Base-by-base conservation (phyloP, 495 filamentous ascomycete species). In the Trichodelitschia bisporula region DNA sequence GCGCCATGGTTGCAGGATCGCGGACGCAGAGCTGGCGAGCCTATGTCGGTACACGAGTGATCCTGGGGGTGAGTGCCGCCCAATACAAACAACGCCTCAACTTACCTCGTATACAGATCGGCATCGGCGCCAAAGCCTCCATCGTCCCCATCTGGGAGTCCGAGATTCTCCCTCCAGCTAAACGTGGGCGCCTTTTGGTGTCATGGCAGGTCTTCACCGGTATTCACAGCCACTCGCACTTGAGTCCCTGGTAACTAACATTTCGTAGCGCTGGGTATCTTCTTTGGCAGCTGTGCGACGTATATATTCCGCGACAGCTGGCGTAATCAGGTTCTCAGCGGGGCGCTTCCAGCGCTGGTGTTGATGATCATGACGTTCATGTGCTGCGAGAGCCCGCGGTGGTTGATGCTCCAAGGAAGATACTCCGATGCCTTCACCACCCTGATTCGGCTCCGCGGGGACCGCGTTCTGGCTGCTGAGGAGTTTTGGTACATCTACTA, bases 321-420 rank as follows among this genome's bases (percentile, higher is more conserved):
- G 69, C 50, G 69, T 31, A 46, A 72, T 12, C 69, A 75, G 42
- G 40, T 73, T 17, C 69, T 61, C 3, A 69, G 67, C 15, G 64
- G 67, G 4, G 74, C 75, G 43, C 64, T 78, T 30, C 73, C 74
- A n/a, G 67, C 73, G 6, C 40, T 78, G 15, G 69, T 70, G 13
- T 54, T 78, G 4, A 32, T 64, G 6, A 27, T 67, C 30, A 63
- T 66, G 19, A 64, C 77, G 33, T 70, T 53, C 18, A 61, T 74
- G 40, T 73, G 26, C 20, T 36, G 37, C 25, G 72, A 78, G 43
- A 76, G 69, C 3, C 71, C 74, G 16, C 61, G 70, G 27, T 75
- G 70, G 71, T 59, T 58, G 33, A 65, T 76, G 39, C 68, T 68
- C 39, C 64, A 70, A 30, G 54, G 57, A 31, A 32, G 54, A 40